These are phyloP conservation scores for Kuraishia cidri DNA, from an alignment of 805 yeast species.

Conservation along the genomic window DNA sequence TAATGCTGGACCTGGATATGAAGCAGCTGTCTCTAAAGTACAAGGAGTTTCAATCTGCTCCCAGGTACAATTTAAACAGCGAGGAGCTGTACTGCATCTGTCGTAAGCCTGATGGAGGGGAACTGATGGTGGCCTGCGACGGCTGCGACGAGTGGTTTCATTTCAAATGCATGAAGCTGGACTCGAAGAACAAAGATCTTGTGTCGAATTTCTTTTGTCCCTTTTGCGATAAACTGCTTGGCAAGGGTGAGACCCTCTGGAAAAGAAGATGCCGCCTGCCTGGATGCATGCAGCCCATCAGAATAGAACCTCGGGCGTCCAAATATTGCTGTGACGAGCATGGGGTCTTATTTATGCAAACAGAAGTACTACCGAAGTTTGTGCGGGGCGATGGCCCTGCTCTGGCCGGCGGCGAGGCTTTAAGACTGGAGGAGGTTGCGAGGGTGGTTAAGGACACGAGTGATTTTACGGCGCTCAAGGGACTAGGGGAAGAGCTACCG, in stretches of 20 bases:
- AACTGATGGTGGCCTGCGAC: constrained; percentile 89
- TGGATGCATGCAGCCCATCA: constrained; percentile 48
- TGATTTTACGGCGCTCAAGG: constrained; percentile 11
- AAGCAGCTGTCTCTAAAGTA: constrained; percentile 15
- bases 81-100: constrained; percentile 74
- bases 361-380: too few relatives aligned
- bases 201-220: constrained; percentile 66
- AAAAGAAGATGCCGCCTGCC: constrained; percentile 64
- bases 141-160: constrained; percentile 96
- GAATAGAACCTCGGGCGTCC: constrained; percentile 22
- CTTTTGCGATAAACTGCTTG: constrained; percentile 46
- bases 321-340: constrained; percentile 75
- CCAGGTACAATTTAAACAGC: constrained; percentile 35
- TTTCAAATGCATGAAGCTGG: constrained; percentile 63
- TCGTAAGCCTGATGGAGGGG: constrained; percentile 68
- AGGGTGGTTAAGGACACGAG: constrained; percentile 9
- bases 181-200: constrained; percentile 38
- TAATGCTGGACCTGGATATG: constrained; percentile 2
- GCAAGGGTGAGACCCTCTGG: constrained; percentile 51
- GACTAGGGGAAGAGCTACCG: constrained; percentile 33
- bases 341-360: constrained; percentile 39
- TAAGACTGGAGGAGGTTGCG: constrained; percentile 7
- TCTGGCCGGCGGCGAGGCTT: constrained; percentile 4
- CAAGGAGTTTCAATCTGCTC: constrained; percentile 17
- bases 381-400: constrained; percentile 1